Conservation (phyloP, 2,329 filamentous ascomycete genomes). For the Trichophyton simii region DNA sequence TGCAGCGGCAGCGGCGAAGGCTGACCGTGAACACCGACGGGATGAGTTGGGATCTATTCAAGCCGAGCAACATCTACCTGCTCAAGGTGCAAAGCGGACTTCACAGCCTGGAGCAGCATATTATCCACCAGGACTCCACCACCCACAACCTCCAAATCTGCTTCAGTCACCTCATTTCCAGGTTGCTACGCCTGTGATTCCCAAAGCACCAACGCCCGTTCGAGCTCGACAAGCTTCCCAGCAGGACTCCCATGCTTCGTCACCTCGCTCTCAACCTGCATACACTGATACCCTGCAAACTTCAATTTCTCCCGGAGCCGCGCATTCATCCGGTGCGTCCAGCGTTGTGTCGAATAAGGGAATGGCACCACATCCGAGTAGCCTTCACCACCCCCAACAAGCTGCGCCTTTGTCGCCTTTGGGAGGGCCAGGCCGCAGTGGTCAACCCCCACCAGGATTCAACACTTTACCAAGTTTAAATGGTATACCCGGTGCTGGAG, state of each 20-base stretch:
- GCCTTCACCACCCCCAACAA: slow-evolving; percentile 46
- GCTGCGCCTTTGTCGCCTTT: slow-evolving; percentile 52
- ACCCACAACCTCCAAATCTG: slow-evolving; percentile 40
- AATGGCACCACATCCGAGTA: slow-evolving; percentile 35
- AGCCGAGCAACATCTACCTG: slow-evolving; percentile 13
- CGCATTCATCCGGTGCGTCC: slow-evolving; percentile 53
- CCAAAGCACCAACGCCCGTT: slow-evolving; percentile 70
- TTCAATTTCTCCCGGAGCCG: slow-evolving; percentile 47
- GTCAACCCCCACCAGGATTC: slow-evolving; percentile 41
- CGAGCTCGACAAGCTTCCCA: slow-evolving; percentile 67
- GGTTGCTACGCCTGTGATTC: slow-evolving; percentile 65
- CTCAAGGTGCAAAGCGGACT: slow-evolving; percentile 38
- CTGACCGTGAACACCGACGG: slow-evolving; percentile 38
- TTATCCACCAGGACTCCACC: slow-evolving; percentile 41
- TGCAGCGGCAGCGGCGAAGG: slow-evolving; percentile 30
- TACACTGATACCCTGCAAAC: slow-evolving; percentile 50
- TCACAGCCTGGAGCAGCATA: slow-evolving; percentile 44
- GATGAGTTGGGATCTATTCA: slow-evolving; percentile 19
- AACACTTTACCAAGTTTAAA: slow-evolving; percentile 44
- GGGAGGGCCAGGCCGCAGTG: slow-evolving; percentile 50
- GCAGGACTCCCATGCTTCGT: slow-evolving; percentile 57
- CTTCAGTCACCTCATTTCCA: slow-evolving; percentile 68
- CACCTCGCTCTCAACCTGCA: slow-evolving; percentile 43
- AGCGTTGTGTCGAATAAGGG: slow-evolving; percentile 52
- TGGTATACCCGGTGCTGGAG: slow-evolving; percentile 43